phyloP scores from a whole-genome alignment of 495 filamentous ascomycete species.

The Neurospora sp. region DNA sequence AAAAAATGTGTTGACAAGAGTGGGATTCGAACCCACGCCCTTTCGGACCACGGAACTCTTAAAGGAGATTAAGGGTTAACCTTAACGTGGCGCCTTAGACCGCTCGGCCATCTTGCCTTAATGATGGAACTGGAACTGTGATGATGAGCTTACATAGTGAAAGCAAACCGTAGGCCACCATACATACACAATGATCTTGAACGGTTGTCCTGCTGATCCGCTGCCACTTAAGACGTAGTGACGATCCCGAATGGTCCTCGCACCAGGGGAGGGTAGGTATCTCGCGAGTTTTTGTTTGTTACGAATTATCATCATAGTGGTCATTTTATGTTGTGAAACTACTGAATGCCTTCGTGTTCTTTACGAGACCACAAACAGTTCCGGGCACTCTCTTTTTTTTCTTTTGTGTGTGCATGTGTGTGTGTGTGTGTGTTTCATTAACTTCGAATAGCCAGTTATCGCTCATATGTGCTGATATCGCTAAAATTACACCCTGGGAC shows the following conservation, averaged over 20 bases:
- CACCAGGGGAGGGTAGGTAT: not conserved
- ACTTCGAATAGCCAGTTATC: not conserved
- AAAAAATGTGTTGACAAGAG: slow-evolving; percentile 16
- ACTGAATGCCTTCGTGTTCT: not conserved
- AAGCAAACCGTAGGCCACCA: no score
- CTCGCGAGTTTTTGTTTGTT: not conserved
- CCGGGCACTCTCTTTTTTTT: not conserved
- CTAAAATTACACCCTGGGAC: slow-evolving; percentile 26
- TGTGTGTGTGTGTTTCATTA: not conserved
- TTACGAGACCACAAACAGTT: not conserved
- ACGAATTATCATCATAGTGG: not conserved
- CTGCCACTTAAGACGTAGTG: no score
- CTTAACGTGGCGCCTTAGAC: not conserved
- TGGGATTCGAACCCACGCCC: slow-evolving; percentile 32
- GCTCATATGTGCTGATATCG: slow-evolving; percentile 15
- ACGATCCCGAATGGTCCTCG: not conserved
- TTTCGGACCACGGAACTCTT: slow-evolving; percentile 25
- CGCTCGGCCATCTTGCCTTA: not conserved
- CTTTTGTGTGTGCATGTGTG: no score
- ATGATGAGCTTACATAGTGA: no score
- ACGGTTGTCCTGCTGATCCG: no score
- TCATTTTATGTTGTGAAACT: not conserved
- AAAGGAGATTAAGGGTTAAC: not conserved
- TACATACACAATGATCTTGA: no score
- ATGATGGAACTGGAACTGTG: no score